Base-by-base conservation (phyloP, 805 yeast species). In the Schizosaccharomyces cryophilus region DNA sequence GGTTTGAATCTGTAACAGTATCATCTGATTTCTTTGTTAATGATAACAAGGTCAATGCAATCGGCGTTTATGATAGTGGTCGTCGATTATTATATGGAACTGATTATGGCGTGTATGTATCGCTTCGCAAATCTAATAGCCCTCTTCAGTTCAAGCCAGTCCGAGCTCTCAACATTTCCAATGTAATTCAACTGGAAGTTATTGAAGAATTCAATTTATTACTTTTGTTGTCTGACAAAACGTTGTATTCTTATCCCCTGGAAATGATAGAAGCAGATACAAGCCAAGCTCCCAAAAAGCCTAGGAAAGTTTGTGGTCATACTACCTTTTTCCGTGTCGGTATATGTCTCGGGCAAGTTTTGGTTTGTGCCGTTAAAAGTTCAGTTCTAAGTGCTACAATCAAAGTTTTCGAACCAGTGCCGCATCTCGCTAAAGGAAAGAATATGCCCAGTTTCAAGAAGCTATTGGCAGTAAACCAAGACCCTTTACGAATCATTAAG, bases 311-410 rank as follows among this genome's bases (percentile, higher is more conserved):
- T 51, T 81, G 87, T 73, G 79, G 82, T n/a, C 96, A 88, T 71
- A 93, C 87, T 45, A 81, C 83, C 19, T 88, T 87, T 69, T 93
- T 93, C 78, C 84, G 87, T 65, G 87, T 87, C 62, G 98, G 96
- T 45, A 85, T 89, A 59, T 88, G 96, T 69, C 83, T 85, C 63
- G 96, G 96, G 38, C 79, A 85, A 62, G 80, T 88, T 72, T 74
- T 93, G 61, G 87, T 93, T 35, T 87, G 95, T 69, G 94, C 95
- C 0, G 95, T 93, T 40, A 85, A 84, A 67, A 79, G 83, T 48
- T 82, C 86, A n/a, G 80, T 85, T 1, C 78, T 88, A 56, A 88
- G 87, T 65, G 75, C 87, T 21, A 69, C 78, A 26, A 84, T 93
- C 64, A 78, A 87, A 64, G 88, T 87, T 5, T 84, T 89, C 70